Evolutionary conservation across 106 monocot genomes (phyloP).

Genomic region (Platanthera guangdongensis): DNA sequence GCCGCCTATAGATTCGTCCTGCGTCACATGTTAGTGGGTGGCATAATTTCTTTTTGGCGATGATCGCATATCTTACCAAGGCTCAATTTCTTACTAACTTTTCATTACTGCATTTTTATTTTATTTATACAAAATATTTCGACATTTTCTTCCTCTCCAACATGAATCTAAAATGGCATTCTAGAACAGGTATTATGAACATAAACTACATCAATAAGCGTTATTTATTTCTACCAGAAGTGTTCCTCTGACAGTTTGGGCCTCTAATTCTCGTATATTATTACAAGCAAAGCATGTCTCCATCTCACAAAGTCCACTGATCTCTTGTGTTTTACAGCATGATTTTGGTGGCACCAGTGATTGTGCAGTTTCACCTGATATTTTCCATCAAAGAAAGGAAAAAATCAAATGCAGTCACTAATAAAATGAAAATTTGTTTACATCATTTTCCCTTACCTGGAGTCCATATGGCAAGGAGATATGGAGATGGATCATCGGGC

Average conservation of each 20-base stretch:
- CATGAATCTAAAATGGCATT: background rate
- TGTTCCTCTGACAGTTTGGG: constrained; percentile 61
- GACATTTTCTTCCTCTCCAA: background rate
- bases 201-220: background rate
- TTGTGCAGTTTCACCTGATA: constrained; percentile 63
- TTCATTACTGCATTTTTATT: too few species aligned
- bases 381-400: constrained; percentile 3
- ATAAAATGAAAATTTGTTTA: background rate
- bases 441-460: constrained; percentile 2
- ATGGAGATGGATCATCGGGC: constrained; percentile 11
- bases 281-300: constrained; percentile 62
- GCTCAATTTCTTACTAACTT: too few species aligned
- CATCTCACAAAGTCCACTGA: constrained; percentile 37
- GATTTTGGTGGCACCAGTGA: constrained; percentile 45
- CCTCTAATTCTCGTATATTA: constrained; percentile 44
- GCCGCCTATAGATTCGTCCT: too few species aligned
- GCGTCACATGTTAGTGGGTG: too few species aligned
- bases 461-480: constrained; percentile 9
- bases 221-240: constrained; percentile 35
- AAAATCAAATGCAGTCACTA: background rate
- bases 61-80: too few species aligned
- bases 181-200: background rate
- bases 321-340: constrained; percentile 32
- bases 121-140: background rate
- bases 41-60: too few species aligned